phyloP scores from a whole-genome alignment of 2,329 filamentous ascomycete species.

The Dactylellina drechsleri region DNA sequence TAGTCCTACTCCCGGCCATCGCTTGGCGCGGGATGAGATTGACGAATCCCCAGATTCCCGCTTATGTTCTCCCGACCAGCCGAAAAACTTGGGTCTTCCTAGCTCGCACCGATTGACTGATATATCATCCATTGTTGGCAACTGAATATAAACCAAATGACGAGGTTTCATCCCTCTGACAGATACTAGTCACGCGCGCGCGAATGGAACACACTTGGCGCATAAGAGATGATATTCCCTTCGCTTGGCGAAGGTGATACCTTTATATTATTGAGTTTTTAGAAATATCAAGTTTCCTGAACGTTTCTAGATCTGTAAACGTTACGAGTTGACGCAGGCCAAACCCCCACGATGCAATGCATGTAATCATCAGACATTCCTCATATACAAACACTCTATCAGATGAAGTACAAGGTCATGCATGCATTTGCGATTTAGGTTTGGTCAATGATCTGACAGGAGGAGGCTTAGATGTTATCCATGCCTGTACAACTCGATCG shows the following conservation, averaged over 20 bases:
- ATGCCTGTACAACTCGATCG: conserved; percentile 21
- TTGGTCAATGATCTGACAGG: neutral
- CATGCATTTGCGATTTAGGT: no score
- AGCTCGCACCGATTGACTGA: conserved; percentile 1
- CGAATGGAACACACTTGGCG: conserved; percentile 39
- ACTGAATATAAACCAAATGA: conserved; percentile 11
- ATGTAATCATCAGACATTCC: no score
- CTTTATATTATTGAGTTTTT: neutral
- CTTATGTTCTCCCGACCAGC: conserved; percentile 32
- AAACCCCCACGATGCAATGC: conserved; percentile 15
- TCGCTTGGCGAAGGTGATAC: conserved; percentile 33
- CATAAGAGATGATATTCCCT: conserved; percentile 1
- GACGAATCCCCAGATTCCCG: conserved; percentile 22
- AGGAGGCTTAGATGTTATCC: conserved; percentile 20
- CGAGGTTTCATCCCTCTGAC: conserved; percentile 2
- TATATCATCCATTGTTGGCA: conserved; percentile 32
- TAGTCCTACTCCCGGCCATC: conserved; percentile 10
- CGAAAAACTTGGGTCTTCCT: conserved; percentile 28
- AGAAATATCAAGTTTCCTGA: conserved; percentile 27
- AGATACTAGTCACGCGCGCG: conserved; percentile 38
- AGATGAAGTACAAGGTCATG: no score
- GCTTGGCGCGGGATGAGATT: conserved; percentile 44
- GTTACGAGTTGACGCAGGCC: conserved; percentile 10
- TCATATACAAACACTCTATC: no score
- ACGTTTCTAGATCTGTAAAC: conserved; percentile 22